These are phyloP conservation scores for Lasiodiplodia hormozganensis DNA, from an alignment of 2,329 filamentous ascomycete species.

Conservation along the genomic window DNA sequence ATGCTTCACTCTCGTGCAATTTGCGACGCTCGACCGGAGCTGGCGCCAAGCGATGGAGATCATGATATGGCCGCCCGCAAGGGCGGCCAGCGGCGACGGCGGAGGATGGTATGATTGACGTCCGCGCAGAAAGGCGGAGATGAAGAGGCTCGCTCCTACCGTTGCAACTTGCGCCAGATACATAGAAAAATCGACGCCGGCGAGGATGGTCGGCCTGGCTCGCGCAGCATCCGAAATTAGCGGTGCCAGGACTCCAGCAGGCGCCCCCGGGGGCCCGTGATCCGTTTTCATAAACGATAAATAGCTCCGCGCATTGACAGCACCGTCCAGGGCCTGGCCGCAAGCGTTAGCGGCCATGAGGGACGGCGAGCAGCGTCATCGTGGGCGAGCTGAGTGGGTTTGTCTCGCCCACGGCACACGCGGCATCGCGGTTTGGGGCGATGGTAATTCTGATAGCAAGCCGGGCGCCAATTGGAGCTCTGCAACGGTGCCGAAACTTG, in stretches of 20 bases:
- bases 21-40: slow-evolving; percentile 20
- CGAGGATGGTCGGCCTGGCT: neutral
- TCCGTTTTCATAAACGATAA: slow-evolving; percentile 26
- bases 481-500: slow-evolving; percentile 16
- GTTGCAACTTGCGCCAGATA: slow-evolving; percentile 23
- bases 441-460: neutral
- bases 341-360: neutral
- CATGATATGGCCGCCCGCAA: slow-evolving; percentile 20
- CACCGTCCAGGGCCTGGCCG: neutral
- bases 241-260: slow-evolving; percentile 15
- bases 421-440: slow-evolving; percentile 11
- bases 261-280: slow-evolving; percentile 8
- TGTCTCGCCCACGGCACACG: slow-evolving; percentile 15
- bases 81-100: neutral
- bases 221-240: slow-evolving; percentile 23
- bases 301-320: slow-evolving; percentile 21
- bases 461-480: slow-evolving; percentile 20
- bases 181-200: slow-evolving; percentile 11
- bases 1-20: slow-evolving; percentile 12
- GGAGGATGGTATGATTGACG: slow-evolving; percentile 11
- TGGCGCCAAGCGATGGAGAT: slow-evolving; percentile 17
- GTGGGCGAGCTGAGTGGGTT: neutral
- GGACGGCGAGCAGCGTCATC: slow-evolving; percentile 8
- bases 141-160: slow-evolving; percentile 23
- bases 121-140: slow-evolving; percentile 14